Percentiles rank a stretch among this genome's conserved stretches.
Evolutionary conservation across 169 alveolate genomes (phyloP).

Genomic region (Toxoplasma gondii): DNA sequence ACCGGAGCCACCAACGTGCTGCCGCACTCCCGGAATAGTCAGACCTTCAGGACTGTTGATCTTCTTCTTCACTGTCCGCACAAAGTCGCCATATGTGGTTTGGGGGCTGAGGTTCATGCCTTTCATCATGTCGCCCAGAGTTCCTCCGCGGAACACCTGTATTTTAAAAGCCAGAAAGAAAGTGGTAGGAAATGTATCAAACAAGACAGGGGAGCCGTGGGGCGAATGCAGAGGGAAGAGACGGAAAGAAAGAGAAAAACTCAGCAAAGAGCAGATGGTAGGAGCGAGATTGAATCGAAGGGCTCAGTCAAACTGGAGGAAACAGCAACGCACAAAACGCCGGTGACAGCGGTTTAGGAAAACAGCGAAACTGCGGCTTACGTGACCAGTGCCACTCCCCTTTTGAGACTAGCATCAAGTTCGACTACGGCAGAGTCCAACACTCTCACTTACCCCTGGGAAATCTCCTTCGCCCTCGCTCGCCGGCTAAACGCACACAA

Average conservation of each 20-base stretch:
- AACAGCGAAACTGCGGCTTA: neutral
- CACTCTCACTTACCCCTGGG: neutral
- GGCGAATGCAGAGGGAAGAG: neutral
- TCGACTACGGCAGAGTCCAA: neutral
- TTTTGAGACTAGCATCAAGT: neutral
- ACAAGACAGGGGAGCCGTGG: neutral
- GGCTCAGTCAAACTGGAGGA: neutral
- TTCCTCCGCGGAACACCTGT: slow-evolving; percentile 17
- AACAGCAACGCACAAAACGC: neutral
- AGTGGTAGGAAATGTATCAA: neutral
- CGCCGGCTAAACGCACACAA: neutral
- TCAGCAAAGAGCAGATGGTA: neutral
- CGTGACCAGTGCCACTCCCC: too few relatives aligned
- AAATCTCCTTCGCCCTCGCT: neutral
- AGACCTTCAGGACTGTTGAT: slow-evolving; percentile 4
- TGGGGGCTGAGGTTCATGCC: neutral
- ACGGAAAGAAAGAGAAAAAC: neutral
- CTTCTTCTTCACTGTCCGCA: neutral
- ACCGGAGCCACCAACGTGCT: neutral
- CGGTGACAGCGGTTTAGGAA: neutral
- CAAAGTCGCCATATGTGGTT: neutral
- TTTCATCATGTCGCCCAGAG: neutral
- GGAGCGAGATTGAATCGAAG: neutral
- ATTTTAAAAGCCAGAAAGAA: too few relatives aligned
- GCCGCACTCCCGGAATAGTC: neutral